Evolutionary conservation across 2,329 filamentous ascomycete species (phyloP), one percentile per base, ranked within the genome.

Genomic region (Aspergillus hiratsukae): DNA sequence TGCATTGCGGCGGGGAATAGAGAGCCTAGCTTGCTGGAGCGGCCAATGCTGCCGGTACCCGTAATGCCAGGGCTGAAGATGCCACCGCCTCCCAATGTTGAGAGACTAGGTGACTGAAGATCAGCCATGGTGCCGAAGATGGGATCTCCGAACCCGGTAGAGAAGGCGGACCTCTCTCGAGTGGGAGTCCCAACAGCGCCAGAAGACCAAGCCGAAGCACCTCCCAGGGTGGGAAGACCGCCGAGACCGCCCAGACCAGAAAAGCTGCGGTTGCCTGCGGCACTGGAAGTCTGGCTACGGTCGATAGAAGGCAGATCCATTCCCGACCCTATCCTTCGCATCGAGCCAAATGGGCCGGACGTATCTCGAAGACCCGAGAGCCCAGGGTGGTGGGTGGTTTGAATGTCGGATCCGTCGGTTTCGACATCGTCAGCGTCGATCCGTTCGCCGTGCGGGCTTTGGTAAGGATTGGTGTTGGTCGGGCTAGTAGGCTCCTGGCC

Each of bases 391-490:
- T 80, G 78, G 37, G 76, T 63, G 54, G 79, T 77, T 53, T 80
- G 78, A 51, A 80, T 79, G 59, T 82, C 80, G 49, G 81, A 78
- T 27, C 81, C 82, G 49, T 81, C 79, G 5, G 78, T 76, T 48
- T 88, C 83, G 48, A 81, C 80, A 61, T 83, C 82, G 58, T 85
- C 82, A 19, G 83, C 83, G 49, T 90, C 86, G 4, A 78, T 79
- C 48, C 86, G 86, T 27, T 91, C 88, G 40, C 87, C 89, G 7
- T 89, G 85, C 2, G 94, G 94, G 71, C 93, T 97, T 61, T 92
- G 90, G 70, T 94, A 99, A 1, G 94, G 94, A 69, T 99, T 99
- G 3, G 94, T 97, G 67, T 96, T 90, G 0, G 92, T 94, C 10
- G 94, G 94, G 70, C 93, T 97, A 68, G 90, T 84, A 0, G 89